Conservation (phyloP, 768 basidiomycete species). For the Psilocybe cubensis region DNA sequence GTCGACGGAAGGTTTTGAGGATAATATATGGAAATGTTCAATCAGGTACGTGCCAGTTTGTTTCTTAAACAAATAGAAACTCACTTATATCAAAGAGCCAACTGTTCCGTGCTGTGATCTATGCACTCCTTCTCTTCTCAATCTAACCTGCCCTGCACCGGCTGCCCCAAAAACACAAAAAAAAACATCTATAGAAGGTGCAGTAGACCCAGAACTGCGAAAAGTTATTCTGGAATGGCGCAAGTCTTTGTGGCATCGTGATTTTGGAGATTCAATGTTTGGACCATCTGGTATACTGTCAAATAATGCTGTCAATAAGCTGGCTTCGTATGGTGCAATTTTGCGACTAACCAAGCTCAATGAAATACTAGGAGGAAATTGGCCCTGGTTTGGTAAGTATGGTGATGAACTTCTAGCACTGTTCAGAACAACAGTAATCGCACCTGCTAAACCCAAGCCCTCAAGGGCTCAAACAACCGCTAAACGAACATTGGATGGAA, state of each 20-base stretch:
- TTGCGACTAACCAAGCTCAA: neutral
- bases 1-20: slow-evolving; percentile 24
- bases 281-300: neutral
- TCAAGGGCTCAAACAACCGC: neutral
- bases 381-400: slow-evolving; percentile 6
- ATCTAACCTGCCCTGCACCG: neutral
- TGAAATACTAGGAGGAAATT: neutral
- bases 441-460: neutral
- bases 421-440: neutral
- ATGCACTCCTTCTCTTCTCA: neutral
- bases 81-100: neutral
- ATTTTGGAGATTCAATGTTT: slow-evolving; percentile 2
- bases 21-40: slow-evolving; percentile 20
- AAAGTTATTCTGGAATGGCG: neutral
- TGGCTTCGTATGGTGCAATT: slow-evolving; percentile 1
- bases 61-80: neutral
- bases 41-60: slow-evolving; percentile 7
- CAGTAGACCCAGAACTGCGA: neutral
- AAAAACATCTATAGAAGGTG: neutral
- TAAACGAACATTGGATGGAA: too few relatives aligned
- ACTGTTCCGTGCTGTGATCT: slow-evolving; percentile 7
- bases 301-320: neutral
- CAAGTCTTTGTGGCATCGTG: neutral
- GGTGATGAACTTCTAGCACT: neutral
- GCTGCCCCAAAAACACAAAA: neutral